Conservation (phyloP, 192 early-diverging fungal genomes). For the Gonapodya prolifera region DNA sequence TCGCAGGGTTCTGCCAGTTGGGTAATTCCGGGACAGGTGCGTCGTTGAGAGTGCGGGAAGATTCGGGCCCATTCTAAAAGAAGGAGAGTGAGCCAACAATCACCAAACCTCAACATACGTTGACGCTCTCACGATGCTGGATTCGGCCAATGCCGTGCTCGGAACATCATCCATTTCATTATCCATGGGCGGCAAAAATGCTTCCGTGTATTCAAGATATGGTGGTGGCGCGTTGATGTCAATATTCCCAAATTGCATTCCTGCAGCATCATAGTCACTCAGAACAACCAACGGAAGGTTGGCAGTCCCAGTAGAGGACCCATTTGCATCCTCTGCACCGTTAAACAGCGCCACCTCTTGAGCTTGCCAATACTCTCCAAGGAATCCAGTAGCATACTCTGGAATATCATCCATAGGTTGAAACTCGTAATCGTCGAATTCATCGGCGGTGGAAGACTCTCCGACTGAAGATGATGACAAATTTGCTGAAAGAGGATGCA, state of each 20-base stretch:
- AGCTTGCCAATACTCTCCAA: neutral
- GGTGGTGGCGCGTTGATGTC: neutral
- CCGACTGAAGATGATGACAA: too few relatives aligned
- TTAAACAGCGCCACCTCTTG: neutral
- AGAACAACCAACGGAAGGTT: neutral
- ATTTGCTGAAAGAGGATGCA: too few relatives aligned
- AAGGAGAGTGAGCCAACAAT: neutral
- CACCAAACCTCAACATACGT: neutral
- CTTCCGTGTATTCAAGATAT: neutral
- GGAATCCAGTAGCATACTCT: neutral
- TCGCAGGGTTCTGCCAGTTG: neutral
- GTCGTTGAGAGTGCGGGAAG: neutral
- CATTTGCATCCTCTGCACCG: neutral
- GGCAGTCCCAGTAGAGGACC: neutral
- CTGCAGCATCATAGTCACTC: neutral
- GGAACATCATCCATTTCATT: neutral
- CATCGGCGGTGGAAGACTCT: neutral
- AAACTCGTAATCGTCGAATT: neutral
- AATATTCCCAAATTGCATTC: neutral
- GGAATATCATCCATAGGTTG: neutral
- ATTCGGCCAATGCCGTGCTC: too few relatives aligned
- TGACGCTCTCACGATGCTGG: neutral
- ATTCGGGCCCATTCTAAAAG: too few relatives aligned
- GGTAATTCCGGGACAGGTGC: neutral
- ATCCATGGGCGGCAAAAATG: neutral